A percentile compares a stretch with the other conserved stretches of the same genome.
phyloP scores from a whole-genome alignment of 805 yeast species.

The Teunomyces aglyptinius region DNA sequence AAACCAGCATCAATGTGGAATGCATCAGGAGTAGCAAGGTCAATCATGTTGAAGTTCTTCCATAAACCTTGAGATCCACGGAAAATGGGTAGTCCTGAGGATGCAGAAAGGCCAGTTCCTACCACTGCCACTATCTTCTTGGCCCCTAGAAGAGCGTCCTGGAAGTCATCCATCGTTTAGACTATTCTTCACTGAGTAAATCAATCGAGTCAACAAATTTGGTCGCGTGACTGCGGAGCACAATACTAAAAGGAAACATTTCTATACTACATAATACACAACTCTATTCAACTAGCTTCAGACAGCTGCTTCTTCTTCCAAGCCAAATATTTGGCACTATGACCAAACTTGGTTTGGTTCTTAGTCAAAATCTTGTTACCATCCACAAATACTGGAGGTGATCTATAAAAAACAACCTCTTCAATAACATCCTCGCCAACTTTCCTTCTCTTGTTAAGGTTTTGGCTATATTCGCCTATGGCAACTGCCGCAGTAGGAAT shows the following conservation, averaged over 20 bases:
- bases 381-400: slow-evolving; percentile 54
- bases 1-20: slow-evolving; percentile 78
- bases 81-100: slow-evolving; percentile 75
- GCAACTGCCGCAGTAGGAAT: slow-evolving; percentile 17
- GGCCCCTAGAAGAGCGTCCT: slow-evolving; percentile 41
- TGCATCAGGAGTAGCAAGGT: slow-evolving; percentile 90
- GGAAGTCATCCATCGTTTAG: slow-evolving; percentile 41
- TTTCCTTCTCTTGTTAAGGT: slow-evolving; percentile 24
- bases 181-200: not conserved
- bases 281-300: not conserved
- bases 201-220: not conserved
- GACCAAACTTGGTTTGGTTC: slow-evolving; percentile 51
- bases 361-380: slow-evolving; percentile 25
- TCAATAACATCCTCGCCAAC: slow-evolving; percentile 10
- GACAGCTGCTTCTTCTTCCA: slow-evolving; percentile 13
- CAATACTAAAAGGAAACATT: not conserved
- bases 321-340: slow-evolving; percentile 71
- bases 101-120: slow-evolving; percentile 81
- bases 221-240: not conserved
- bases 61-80: slow-evolving; percentile 74
- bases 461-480: slow-evolving; percentile 19
- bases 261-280: slow-evolving; percentile 7
- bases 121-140: slow-evolving; percentile 59
- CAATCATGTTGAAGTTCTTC: slow-evolving; percentile 75
- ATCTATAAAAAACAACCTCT: slow-evolving; percentile 59